Conservation (phyloP, 441 rosid species). For the Macaranga tanarius region DNA sequence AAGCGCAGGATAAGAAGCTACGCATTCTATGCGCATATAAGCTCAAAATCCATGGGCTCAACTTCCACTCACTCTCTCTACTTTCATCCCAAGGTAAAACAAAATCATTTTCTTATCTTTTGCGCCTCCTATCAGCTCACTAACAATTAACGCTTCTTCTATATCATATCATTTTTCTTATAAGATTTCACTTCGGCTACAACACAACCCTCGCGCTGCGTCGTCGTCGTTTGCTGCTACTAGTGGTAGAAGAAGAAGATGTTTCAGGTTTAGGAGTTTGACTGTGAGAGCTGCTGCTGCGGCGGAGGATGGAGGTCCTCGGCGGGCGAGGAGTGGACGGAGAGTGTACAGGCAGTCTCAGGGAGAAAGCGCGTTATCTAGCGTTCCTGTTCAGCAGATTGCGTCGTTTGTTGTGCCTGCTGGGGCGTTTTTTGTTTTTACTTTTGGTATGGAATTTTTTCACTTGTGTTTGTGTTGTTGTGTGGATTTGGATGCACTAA, state of each 20-base stretch:
- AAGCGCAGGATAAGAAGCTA: background rate
- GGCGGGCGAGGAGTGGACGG: slow-evolving; percentile 38
- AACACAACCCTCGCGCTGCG: slow-evolving; percentile 22
- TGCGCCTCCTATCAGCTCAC: background rate
- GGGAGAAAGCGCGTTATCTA: slow-evolving; percentile 40
- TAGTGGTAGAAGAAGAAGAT: slow-evolving; percentile 13
- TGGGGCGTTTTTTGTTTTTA: slow-evolving; percentile 49
- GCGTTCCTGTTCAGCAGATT: slow-evolving; percentile 53
- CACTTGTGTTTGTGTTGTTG: background rate
- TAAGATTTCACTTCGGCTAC: slow-evolving; percentile 25
- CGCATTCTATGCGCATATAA: slow-evolving; percentile 29
- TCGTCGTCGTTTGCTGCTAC: slow-evolving; percentile 19
- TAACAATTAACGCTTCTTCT: background rate
- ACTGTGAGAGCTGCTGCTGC: slow-evolving; percentile 53
- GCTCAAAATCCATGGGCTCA: slow-evolving; percentile 38
- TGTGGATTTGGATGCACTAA: slow-evolving; percentile 37
- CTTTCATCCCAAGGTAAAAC: slow-evolving; percentile 39
- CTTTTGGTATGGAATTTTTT: slow-evolving; percentile 54
- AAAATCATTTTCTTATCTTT: background rate
- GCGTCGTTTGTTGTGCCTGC: slow-evolving; percentile 59
- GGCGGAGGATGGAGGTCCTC: slow-evolving; percentile 36
- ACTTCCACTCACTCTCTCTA: slow-evolving; percentile 36
- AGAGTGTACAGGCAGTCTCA: slow-evolving; percentile 63
- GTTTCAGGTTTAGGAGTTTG: slow-evolving; percentile 38
- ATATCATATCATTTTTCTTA: background rate